Percentiles rank a stretch among this genome's conserved stretches.
These are phyloP conservation scores for Pestalotiopsis sp. DNA, from an alignment of 2,329 filamentous ascomycete species.

Conservation along the genomic window DNA sequence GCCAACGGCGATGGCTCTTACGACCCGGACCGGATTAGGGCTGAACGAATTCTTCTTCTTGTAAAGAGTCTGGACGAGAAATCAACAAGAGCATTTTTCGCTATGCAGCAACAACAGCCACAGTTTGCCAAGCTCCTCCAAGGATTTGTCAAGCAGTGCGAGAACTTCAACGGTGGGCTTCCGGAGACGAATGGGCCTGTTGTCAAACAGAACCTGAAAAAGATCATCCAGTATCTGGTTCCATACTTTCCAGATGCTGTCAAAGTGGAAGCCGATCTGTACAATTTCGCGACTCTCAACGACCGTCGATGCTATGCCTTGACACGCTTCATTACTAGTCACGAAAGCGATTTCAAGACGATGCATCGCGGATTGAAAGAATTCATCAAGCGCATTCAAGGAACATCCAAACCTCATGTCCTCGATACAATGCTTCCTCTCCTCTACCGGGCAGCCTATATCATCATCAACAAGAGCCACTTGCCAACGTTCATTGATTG, in stretches of 20 bases:
- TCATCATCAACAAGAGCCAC: slow-evolving; percentile 94
- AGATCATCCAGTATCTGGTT: slow-evolving; percentile 73
- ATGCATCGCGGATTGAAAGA: slow-evolving; percentile 91
- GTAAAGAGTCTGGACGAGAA: slow-evolving; percentile 76
- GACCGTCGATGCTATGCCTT: slow-evolving; percentile 90
- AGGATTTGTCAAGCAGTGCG: slow-evolving; percentile 81
- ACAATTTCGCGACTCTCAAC: slow-evolving; percentile 89
- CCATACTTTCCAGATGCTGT: slow-evolving; percentile 76
- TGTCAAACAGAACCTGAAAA: slow-evolving; percentile 71
- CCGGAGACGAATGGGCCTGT: slow-evolving; percentile 72
- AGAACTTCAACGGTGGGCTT: slow-evolving; percentile 87
- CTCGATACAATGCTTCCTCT: slow-evolving; percentile 82
- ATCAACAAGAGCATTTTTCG: slow-evolving; percentile 86
- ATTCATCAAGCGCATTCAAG: slow-evolving; percentile 78
- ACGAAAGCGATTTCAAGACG: slow-evolving; percentile 89
- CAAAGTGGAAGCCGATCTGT: slow-evolving; percentile 75
- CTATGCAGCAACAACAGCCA: slow-evolving; percentile 78
- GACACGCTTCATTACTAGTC: slow-evolving; percentile 81
- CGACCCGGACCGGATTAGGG: slow-evolving; percentile 77
- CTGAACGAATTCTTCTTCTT: slow-evolving; percentile 82
- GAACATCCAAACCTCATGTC: slow-evolving; percentile 64
- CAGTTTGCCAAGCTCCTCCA: slow-evolving; percentile 74
- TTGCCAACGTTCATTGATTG: slow-evolving; percentile 87
- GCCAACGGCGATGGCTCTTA: slow-evolving; percentile 46
- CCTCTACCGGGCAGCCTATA: slow-evolving; percentile 79